Evolutionary conservation across 495 filamentous ascomycete species (phyloP).

Genomic region (Aspergillus diversus): DNA sequence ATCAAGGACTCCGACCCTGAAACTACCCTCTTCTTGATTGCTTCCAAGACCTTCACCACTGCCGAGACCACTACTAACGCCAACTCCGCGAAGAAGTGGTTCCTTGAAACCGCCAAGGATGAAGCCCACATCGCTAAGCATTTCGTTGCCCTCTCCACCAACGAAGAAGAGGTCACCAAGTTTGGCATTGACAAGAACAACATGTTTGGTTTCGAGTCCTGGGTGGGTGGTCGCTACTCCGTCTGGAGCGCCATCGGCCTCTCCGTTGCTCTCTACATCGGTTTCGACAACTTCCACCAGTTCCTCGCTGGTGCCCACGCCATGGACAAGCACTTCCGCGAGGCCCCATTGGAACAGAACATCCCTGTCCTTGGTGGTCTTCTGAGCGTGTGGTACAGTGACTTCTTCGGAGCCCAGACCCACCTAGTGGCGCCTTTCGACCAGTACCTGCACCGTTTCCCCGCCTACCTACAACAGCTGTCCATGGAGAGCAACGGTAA

Average conservation of each 20-base stretch:
- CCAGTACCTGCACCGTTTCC: constrained; percentile 98
- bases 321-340: constrained; percentile 98
- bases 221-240: constrained; percentile 97
- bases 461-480: constrained; percentile 96
- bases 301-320: constrained; percentile 94
- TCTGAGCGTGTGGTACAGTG: constrained; percentile 96
- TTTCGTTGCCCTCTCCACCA: constrained; percentile 97
- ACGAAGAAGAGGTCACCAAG: constrained; percentile 92
- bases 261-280: constrained; percentile 90
- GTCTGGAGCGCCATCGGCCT: constrained; percentile 99
- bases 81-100: constrained; percentile 95
- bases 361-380: constrained; percentile 92
- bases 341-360: constrained; percentile 88
- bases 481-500: constrained; percentile 99
- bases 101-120: constrained; percentile 84
- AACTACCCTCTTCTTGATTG: constrained; percentile 95
- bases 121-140: constrained; percentile 85
- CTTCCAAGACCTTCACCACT: constrained; percentile 99
- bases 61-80: constrained; percentile 97
- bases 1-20: constrained; percentile 87
- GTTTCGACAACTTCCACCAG: constrained; percentile 95
- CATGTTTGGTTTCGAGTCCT: constrained; percentile 98
- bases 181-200: constrained; percentile 97
- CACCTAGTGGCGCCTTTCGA: constrained; percentile 98
- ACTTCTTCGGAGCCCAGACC: constrained; percentile 97